phyloP scores from a whole-genome alignment of 306 rosid genomes.

The Oemleria cerasiformis region DNA sequence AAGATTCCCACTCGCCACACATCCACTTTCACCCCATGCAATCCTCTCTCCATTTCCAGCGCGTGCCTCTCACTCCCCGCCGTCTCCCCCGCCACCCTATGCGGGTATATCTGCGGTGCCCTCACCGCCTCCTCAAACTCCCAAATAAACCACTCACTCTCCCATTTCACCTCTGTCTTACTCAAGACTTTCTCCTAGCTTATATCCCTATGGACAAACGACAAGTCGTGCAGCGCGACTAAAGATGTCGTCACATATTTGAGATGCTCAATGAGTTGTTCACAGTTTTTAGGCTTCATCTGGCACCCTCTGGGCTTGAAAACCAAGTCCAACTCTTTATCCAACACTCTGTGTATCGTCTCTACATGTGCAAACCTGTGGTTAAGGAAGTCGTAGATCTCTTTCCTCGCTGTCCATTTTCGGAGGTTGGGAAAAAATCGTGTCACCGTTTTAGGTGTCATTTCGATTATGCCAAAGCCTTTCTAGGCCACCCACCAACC shows the following conservation, averaged over 20 bases:
- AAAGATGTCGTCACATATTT: constrained; percentile 79
- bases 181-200: constrained; percentile 77
- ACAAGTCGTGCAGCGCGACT: constrained; percentile 82
- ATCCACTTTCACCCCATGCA: constrained; percentile 95
- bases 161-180: constrained; percentile 41
- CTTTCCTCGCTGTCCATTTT: constrained; percentile 66
- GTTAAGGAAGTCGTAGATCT: constrained; percentile 69
- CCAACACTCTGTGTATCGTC: constrained; percentile 30
- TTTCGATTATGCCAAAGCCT: constrained; percentile 41
- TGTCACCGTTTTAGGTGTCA: constrained; percentile 69
- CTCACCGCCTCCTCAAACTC: constrained; percentile 86
- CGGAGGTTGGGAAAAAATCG: constrained; percentile 46
- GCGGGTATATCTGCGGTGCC: constrained; percentile 72
- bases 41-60: constrained; percentile 84
- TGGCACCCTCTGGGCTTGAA: constrained; percentile 74
- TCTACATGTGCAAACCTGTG: constrained; percentile 84
- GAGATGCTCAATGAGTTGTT: constrained; percentile 65
- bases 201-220: constrained; percentile 85
- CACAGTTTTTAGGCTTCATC: constrained; percentile 45
- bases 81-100: neutral
- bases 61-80: constrained; percentile 59
- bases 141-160: constrained; percentile 70
- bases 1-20: constrained; percentile 88
- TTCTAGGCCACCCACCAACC: too few species aligned
- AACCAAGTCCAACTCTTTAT: constrained; percentile 45